Evolutionary conservation across 2,329 filamentous ascomycete species (phyloP), one percentile per base, ranked within the genome.

Genomic region (Aspergillus uvarum): DNA sequence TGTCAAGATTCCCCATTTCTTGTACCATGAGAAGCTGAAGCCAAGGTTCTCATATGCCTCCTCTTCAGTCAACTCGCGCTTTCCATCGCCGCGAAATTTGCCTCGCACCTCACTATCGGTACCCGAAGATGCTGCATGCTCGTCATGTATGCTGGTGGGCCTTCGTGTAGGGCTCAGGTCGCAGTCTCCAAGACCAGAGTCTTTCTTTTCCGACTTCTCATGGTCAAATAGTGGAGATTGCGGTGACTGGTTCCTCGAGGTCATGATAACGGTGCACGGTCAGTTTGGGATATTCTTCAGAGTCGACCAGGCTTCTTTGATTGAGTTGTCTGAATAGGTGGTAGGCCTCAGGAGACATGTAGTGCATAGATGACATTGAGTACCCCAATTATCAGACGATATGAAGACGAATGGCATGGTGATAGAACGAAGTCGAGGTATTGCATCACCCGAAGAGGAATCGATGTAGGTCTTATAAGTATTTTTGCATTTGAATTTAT

Each of bases 1-100:
- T 19, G 82, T 84, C 53, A 91, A 80, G 66, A 91, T 89, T 65
- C 79, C 84, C 88, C 89, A 91, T 78, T 91, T 91, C 78, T 87
- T 89, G 59, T 65, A 67, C 52, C 61, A 60, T 0, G 87, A 76
- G 64, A 84, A 90, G 31, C 77, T 77, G 68, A 81, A 89, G 53
- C 86, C 87, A 1, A 90, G 80, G 67, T 89, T 81, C 6, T 82
- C 80, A 71, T 86, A 87, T 71, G 85, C 88, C 63, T 88, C 86
- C 26, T 79, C 76, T 60, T 82, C 79, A 2, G 74, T 80, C 38
- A 84, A 63, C 59, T 82, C 77, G 42, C 73, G 61, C 55, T 70
- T 72, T 29, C 68, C 69, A 35, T 70, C 68, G 16, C 54, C 59
- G 21, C 47, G 51, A 5, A 56, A 32, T 42, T 64, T 63, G 7